Evolutionary conservation across 257 asterid species (phyloP), one percentile per base, ranked within the genome.

Genomic region (Verbascum thapsus): DNA sequence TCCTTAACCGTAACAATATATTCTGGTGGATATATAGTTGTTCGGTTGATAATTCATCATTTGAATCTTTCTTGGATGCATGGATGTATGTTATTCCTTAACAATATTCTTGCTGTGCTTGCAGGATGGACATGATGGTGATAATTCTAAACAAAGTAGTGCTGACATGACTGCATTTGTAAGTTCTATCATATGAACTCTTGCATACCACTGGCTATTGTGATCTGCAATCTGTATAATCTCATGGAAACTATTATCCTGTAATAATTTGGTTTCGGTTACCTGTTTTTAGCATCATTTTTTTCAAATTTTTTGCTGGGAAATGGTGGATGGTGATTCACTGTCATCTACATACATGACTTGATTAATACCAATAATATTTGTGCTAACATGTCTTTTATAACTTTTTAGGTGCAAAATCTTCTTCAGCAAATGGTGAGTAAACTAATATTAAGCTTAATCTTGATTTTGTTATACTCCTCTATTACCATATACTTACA

Each of bases 141-240:
- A 82, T 16, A 49, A 75, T 50, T n/a, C 86, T 18, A 84, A 86
- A 56, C 94, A 83, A 70, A 81, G 86, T 73, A 81, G 94, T 4
- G 85, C 94, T 70, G 94, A 89, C 72, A 84, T 86, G 96, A 89
- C 97, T 71, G 85, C 81, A 26, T 89, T 89, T 74, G 96, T 89
- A 78, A 79, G 95, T 63, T 51, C 55, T 52, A 18, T 50, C 34
- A 55, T 8, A 12, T 15, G 32, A 22, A 18, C 15, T 39, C 10
- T 20, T 7, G 1, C 23, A 5, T 5, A 19, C 51, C 48, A 11
- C 10, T 44, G 43, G 19, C 43, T 54, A 17, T 1, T 35, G 10
- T 35, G 22, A 56, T 58, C 26, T 34, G 40, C 23, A 6, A 39
- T 53, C 37, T 19, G 10, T 37, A 10, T 49, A 41, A 10, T 64